Evolutionary conservation across 495 filamentous ascomycete genomes (phyloP).

Genomic region (Aspergillus heteromorphus): DNA sequence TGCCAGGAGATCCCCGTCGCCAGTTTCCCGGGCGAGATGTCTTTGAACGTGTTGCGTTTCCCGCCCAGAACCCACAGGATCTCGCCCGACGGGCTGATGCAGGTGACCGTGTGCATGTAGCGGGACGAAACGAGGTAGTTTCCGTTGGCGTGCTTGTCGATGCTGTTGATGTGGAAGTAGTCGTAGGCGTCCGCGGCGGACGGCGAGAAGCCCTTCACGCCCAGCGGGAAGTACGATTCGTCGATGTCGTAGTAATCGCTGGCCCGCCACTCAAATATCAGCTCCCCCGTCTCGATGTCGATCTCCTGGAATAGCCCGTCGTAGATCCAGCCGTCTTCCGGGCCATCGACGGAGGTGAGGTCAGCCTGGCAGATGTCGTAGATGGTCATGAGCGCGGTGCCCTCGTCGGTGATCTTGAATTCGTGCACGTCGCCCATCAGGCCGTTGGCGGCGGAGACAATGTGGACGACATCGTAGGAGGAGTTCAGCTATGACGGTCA

Average conservation of each 20-base stretch:
- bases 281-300: slow-evolving; percentile 35
- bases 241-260: slow-evolving; percentile 22
- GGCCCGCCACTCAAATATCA: slow-evolving; percentile 40
- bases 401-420: slow-evolving; percentile 37
- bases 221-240: slow-evolving; percentile 20
- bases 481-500: slow-evolving; percentile 34
- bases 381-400: slow-evolving; percentile 47
- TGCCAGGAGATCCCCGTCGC: slow-evolving; percentile 40
- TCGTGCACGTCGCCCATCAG: slow-evolving; percentile 41
- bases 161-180: slow-evolving; percentile 55
- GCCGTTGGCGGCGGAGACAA: slow-evolving; percentile 30
- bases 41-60: slow-evolving; percentile 28
- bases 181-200: slow-evolving; percentile 27
- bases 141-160: slow-evolving; percentile 49
- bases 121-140: slow-evolving; percentile 52
- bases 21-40: background rate
- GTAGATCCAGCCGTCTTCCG: slow-evolving; percentile 37
- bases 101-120: slow-evolving; percentile 40
- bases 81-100: slow-evolving; percentile 45
- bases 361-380: slow-evolving; percentile 46
- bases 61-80: slow-evolving; percentile 53
- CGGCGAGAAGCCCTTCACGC: slow-evolving; percentile 16
- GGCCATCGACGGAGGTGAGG: slow-evolving; percentile 40
- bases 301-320: slow-evolving; percentile 42
- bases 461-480: slow-evolving; percentile 36